A percentile compares a stretch with the other conserved stretches of the same genome.
These are phyloP conservation scores for Fusarium temperatum DNA, from an alignment of 2,329 filamentous ascomycete genomes.

Conservation along the genomic window DNA sequence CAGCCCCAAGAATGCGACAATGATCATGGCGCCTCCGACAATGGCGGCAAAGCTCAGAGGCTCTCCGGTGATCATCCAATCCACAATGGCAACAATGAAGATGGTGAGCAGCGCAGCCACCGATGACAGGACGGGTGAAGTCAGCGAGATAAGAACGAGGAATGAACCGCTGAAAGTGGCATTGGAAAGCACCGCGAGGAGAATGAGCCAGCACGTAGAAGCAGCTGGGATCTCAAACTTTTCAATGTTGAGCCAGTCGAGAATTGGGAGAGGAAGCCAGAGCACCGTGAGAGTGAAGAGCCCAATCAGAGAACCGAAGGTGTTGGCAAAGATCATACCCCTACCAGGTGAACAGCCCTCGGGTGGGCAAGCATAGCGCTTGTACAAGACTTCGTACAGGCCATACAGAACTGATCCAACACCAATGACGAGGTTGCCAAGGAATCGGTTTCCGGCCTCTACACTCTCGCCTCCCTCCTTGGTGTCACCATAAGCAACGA, in stretches of 20 bases:
- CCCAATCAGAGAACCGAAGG: conserved; percentile 88
- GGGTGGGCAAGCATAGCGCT: conserved; percentile 90
- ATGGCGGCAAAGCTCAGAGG: conserved; percentile 79
- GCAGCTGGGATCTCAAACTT: conserved; percentile 83
- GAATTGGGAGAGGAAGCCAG: conserved; percentile 88
- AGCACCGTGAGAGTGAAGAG: conserved; percentile 85
- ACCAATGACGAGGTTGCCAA: conserved; percentile 93
- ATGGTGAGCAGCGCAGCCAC: conserved; percentile 95
- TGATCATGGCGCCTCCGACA: conserved; percentile 85
- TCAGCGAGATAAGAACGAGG: conserved; percentile 90
- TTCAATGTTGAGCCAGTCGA: conserved; percentile 83
- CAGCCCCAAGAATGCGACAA: conserved; percentile 85
- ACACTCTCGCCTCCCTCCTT: conserved; percentile 54
- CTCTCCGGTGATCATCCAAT: conserved; percentile 85
- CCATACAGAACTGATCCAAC: conserved; percentile 92
- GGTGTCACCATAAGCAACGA: conserved; percentile 93
- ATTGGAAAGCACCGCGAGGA: conserved; percentile 85
- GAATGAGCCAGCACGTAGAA: conserved; percentile 80
- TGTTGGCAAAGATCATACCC: conserved; percentile 96
- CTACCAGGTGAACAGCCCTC: conserved; percentile 85
- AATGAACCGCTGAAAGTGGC: conserved; percentile 93
- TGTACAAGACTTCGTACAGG: conserved; percentile 97
- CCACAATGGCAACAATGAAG: conserved; percentile 92
- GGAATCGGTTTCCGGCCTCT: conserved; percentile 71
- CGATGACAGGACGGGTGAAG: conserved; percentile 88